Conservation (phyloP, 768 basidiomycete genomes). For the Collybia sp. region DNA sequence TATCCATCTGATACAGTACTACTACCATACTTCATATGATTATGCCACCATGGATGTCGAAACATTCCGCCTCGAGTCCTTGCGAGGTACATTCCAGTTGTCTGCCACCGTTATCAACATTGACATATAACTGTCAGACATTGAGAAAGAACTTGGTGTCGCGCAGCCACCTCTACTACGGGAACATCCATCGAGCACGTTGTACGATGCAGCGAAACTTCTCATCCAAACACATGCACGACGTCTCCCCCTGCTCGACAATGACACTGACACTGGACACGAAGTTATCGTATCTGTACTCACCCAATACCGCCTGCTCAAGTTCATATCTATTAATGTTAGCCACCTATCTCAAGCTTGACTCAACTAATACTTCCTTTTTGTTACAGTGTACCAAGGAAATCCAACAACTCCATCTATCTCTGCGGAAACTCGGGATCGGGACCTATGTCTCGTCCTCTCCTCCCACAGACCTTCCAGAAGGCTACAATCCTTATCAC, state of each 20-base stretch:
- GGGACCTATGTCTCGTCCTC: slow-evolving; percentile 82
- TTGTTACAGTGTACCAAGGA: slow-evolving; percentile 73
- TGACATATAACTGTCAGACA: slow-evolving; percentile 48
- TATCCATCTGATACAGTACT: slow-evolving; percentile 98
- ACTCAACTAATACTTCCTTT: slow-evolving; percentile 7
- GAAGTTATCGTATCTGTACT: slow-evolving; percentile 95
- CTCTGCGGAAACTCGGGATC: slow-evolving; percentile 83
- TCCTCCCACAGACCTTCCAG: slow-evolving; percentile 37
- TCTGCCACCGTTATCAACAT: background rate
- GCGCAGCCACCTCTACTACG: slow-evolving; percentile 86
- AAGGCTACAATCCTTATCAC: slow-evolving; percentile 69
- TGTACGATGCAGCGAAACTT: slow-evolving; percentile 86
- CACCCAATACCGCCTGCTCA: slow-evolving; percentile 96
- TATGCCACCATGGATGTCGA: slow-evolving; percentile 89
- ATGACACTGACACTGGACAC: slow-evolving; percentile 89
- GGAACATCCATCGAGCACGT: slow-evolving; percentile 82
- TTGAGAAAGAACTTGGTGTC: slow-evolving; percentile 89
- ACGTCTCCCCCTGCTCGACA: slow-evolving; percentile 88
- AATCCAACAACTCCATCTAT: slow-evolving; percentile 72
- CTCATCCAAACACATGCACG: slow-evolving; percentile 96
- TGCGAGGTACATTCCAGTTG: slow-evolving; percentile 59
- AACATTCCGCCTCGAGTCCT: slow-evolving; percentile 79
- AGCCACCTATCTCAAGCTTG: slow-evolving; percentile 15
- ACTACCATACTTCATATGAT: slow-evolving; percentile 86
- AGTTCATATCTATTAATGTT: slow-evolving; percentile 97